Conservation (phyloP, 1,284 basidiomycete genomes). For the Cryptococcus sp. region DNA sequence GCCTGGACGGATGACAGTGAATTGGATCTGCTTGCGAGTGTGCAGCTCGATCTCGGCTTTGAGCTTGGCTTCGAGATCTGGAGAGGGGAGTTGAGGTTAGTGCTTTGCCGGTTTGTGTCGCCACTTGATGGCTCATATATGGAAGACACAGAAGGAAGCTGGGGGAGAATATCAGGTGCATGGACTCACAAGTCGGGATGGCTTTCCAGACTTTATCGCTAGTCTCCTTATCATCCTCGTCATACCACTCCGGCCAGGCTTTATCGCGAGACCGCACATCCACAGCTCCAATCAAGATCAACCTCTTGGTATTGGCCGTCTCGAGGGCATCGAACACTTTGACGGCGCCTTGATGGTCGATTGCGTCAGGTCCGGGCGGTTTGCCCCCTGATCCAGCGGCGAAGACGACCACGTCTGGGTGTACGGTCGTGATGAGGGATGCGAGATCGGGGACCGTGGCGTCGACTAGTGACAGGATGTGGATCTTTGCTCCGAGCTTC, state of each 20-base stretch:
- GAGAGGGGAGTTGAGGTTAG: background rate
- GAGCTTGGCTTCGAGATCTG: constrained; percentile 67
- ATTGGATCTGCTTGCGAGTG: constrained; percentile 63
- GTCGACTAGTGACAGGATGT: constrained; percentile 65
- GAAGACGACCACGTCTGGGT: constrained; percentile 64
- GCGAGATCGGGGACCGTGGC: constrained; percentile 59
- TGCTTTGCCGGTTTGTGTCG: too few relatives aligned
- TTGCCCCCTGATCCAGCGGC: constrained; percentile 70
- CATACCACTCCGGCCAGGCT: constrained; percentile 60
- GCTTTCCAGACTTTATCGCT: constrained; percentile 58
- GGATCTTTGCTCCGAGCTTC: constrained; percentile 58
- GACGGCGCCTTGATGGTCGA: constrained; percentile 71
- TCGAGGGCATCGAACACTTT: constrained; percentile 75
- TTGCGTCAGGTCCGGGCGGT: constrained; percentile 64
- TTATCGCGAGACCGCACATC: constrained; percentile 61
- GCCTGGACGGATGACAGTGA: constrained; percentile 71
- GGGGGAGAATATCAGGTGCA: too few relatives aligned
- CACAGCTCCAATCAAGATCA: constrained; percentile 68
- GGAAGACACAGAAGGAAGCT: too few relatives aligned
- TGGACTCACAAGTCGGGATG: constrained; percentile 46
- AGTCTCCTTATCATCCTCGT: constrained; percentile 41
- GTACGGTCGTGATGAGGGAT: constrained; percentile 58
- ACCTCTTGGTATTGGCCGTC: constrained; percentile 52
- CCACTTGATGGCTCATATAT: too few relatives aligned
- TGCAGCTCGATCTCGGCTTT: constrained; percentile 70